Evolutionary conservation across 257 asterid genomes (phyloP).

Genomic region (Salvia miltiorrhiza): DNA sequence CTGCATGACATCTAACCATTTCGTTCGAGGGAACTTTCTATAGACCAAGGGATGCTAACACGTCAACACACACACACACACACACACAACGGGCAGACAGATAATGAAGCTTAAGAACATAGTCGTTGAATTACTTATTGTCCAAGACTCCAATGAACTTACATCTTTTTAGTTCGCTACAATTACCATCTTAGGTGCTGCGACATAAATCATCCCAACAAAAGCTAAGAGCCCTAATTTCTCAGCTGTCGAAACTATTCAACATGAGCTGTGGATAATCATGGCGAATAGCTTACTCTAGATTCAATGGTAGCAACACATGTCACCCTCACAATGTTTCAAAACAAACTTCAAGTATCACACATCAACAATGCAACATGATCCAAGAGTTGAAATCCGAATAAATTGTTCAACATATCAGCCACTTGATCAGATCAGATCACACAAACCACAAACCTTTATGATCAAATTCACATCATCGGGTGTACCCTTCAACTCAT

Average conservation of each 20-base stretch:
- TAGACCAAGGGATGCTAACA: neutral
- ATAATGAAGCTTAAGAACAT: neutral
- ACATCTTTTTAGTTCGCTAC: neutral
- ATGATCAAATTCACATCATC: slow-evolving; percentile 30
- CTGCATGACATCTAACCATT: neutral
- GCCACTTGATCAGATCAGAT: neutral
- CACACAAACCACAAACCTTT: slow-evolving; percentile 34
- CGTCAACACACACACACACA: neutral
- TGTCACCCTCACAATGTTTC: neutral
- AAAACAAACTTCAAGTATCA: neutral
- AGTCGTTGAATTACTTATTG: neutral
- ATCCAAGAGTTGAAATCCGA: neutral
- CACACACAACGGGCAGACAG: neutral
- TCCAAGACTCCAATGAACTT: neutral
- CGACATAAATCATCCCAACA: neutral
- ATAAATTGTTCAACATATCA: neutral
- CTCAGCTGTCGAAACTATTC: neutral
- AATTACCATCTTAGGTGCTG: neutral
- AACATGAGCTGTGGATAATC: neutral
- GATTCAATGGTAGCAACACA: neutral
- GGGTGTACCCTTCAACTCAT: slow-evolving; percentile 31
- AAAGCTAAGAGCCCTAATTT: neutral
- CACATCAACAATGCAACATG: neutral
- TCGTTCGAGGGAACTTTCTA: neutral
- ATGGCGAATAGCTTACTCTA: neutral